A percentile compares a stretch with the other conserved stretches of the same genome.
Evolutionary conservation across 73 alveolate genomes (phyloP).

Genomic region (Breviolum minutum): DNA sequence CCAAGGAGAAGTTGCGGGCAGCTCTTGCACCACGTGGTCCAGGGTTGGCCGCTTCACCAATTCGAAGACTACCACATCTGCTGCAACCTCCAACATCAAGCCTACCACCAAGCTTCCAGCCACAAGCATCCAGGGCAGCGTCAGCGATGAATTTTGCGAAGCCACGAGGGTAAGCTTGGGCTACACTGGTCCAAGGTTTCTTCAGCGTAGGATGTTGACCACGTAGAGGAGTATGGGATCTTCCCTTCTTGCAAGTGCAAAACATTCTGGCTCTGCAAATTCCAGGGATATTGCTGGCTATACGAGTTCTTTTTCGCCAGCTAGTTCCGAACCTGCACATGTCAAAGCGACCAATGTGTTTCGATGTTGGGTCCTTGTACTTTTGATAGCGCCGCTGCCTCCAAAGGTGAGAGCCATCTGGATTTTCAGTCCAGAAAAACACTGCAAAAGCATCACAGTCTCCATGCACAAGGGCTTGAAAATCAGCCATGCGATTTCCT

Average conservation of each 20-base stretch:
- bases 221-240: neutral
- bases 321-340: neutral
- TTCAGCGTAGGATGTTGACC: neutral
- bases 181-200: neutral
- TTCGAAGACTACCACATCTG: neutral
- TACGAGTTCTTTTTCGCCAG: neutral
- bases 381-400: neutral
- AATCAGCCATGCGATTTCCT: neutral
- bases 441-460: neutral
- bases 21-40: neutral
- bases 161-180: neutral
- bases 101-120: neutral
- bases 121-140: neutral
- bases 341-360: neutral
- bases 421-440: neutral
- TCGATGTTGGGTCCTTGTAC: neutral
- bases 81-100: neutral
- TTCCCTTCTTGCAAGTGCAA: neutral
- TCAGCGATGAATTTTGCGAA: neutral
- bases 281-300: neutral
- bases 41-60: neutral
- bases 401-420: neutral
- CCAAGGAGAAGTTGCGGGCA: neutral
- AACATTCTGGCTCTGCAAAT: no score
- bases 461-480: neutral